A percentile compares a stretch with the other conserved stretches of the same genome.
phyloP scores from a whole-genome alignment of 2,329 filamentous ascomycete genomes.

The Alternaria incomplexa region DNA sequence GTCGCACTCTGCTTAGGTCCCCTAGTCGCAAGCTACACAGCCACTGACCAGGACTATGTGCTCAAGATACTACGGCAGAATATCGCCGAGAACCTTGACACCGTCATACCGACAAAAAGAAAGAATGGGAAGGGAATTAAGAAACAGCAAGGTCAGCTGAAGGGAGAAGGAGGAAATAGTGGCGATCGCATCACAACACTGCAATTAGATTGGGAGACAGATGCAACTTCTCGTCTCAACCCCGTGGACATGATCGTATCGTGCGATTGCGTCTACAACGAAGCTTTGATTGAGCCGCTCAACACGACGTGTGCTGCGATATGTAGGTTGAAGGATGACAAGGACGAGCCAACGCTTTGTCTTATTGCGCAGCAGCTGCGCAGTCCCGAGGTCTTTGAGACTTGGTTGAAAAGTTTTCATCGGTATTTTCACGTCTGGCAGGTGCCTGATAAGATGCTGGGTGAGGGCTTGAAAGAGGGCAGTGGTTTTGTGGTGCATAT shows the following conservation, averaged over 20 bases:
- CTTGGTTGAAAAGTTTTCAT: conserved; percentile 75
- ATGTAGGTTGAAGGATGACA: conserved; percentile 63
- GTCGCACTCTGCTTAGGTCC: conserved; percentile 72
- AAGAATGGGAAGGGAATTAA: conserved; percentile 15
- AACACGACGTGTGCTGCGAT: conserved; percentile 81
- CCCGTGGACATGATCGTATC: conserved; percentile 78
- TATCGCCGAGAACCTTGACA: conserved; percentile 64
- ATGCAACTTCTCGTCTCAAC: conserved; percentile 53
- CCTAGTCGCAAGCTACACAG: conserved; percentile 68
- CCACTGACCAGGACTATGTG: conserved; percentile 90
- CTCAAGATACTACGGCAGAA: conserved; percentile 78
- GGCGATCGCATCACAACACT: conserved; percentile 14
- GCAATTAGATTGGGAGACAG: conserved; percentile 82
- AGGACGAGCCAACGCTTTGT: conserved; percentile 66
- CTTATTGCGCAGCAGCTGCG: conserved; percentile 89
- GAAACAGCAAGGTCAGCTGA: conserved; percentile 28
- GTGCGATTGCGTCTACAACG: conserved; percentile 96
- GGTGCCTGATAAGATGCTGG: conserved; percentile 69
- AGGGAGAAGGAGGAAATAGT: background rate
- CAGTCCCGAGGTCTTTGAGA: conserved; percentile 81
- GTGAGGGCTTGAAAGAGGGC: conserved; percentile 63
- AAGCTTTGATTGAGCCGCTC: conserved; percentile 79
- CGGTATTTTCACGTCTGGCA: conserved; percentile 76
- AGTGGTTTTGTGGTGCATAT: conserved; percentile 85
- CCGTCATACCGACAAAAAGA: conserved; percentile 13